phyloP scores from a whole-genome alignment of 306 rosid species.

The Mimosa pudica region DNA sequence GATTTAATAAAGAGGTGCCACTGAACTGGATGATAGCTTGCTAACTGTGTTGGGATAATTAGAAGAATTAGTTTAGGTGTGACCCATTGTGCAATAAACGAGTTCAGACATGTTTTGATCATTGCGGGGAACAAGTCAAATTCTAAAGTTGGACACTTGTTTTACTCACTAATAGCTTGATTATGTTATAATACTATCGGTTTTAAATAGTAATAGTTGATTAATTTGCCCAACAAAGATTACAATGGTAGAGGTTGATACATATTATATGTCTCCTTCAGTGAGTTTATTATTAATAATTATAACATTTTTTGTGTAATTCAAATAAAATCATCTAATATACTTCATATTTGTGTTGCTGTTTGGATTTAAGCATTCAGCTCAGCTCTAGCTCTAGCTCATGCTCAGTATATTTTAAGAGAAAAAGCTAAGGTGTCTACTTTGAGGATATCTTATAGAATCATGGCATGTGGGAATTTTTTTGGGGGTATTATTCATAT shows the following conservation, averaged over 20 bases:
- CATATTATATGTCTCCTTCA: background rate
- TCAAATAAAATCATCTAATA: background rate
- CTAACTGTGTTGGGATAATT: background rate
- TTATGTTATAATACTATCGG: background rate
- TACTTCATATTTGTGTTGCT: background rate
- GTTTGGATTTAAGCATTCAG: background rate
- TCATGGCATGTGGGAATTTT: background rate
- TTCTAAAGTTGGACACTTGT: background rate
- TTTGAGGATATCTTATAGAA: background rate
- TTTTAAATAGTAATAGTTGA: background rate
- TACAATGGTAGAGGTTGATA: no score
- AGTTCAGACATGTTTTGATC: background rate
- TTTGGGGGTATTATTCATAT: background rate
- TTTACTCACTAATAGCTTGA: background rate
- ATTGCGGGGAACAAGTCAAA: background rate
- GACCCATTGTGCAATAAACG: background rate
- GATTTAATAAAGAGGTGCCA: slow-evolving; percentile 3
- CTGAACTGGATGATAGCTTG: background rate
- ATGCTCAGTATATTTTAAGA: background rate
- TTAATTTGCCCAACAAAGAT: background rate
- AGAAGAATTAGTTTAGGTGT: background rate
- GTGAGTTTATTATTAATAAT: background rate
- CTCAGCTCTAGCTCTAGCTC: background rate
- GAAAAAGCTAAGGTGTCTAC: background rate
- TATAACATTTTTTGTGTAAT: background rate